Conservation (phyloP, 78 protist species). For the Pirum gemmata region DNA sequence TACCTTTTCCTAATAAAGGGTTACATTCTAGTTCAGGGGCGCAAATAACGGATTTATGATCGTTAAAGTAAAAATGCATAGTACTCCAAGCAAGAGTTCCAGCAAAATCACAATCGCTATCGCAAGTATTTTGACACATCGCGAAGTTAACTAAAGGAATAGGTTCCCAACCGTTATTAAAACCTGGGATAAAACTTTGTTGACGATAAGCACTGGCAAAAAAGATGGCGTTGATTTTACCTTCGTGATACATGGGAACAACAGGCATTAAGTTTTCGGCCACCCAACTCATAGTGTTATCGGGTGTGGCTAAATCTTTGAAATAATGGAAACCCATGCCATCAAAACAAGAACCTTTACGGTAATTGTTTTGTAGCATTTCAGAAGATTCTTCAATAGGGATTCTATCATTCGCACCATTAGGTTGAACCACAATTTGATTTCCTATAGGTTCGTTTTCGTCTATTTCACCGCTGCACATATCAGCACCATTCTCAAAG, state of each 20-base stretch:
- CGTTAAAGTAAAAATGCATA: not conserved
- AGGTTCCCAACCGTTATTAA: not conserved
- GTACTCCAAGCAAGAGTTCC: not conserved
- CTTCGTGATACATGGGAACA: not conserved
- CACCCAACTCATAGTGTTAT: not conserved
- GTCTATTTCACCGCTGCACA: not conserved
- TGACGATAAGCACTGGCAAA: not conserved
- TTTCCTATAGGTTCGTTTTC: not conserved
- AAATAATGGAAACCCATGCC: not conserved
- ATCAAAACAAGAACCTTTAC: not conserved
- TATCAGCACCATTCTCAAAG: not conserved
- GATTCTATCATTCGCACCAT: not conserved
- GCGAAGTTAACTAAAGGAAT: not conserved
- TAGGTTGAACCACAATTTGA: not conserved
- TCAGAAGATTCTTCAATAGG: not conserved
- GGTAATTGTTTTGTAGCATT: not conserved
- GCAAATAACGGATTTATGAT: not conserved
- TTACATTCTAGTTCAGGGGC: not conserved
- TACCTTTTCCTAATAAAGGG: not conserved
- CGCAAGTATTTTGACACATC: not conserved
- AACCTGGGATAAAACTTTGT: too few relatives aligned
- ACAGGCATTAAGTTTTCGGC: not conserved
- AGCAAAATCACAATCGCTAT: not conserved
- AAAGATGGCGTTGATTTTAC: not conserved
- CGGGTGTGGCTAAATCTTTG: not conserved